These are phyloP conservation scores for Parietaria judaica DNA, from an alignment of 306 rosid species.

Conservation along the genomic window DNA sequence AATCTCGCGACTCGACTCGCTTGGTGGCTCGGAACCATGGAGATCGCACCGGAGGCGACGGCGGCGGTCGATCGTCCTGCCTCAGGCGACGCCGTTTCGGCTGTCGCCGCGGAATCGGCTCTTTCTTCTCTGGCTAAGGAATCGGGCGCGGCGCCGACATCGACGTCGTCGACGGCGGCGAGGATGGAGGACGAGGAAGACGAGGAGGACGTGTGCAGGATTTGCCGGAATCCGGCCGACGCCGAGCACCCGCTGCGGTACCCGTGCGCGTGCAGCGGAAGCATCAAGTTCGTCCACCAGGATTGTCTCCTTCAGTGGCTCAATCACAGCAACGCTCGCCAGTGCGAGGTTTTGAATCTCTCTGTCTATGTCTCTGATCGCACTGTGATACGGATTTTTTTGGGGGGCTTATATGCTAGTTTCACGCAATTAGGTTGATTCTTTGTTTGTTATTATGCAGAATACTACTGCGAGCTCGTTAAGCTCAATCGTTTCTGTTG, in stretches of 20 bases:
- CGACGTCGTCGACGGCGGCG: constrained; percentile 18
- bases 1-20: constrained; percentile 8
- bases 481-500: no score
- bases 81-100: constrained; percentile 21
- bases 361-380: constrained; percentile 6
- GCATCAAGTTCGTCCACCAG: constrained; percentile 94
- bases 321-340: constrained; percentile 99
- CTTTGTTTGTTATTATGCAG: no score
- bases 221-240: constrained; percentile 93
- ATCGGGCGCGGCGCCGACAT: constrained; percentile 6
- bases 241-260: constrained; percentile 80
- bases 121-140: constrained; percentile 11
- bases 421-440: background rate
- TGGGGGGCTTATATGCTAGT: constrained; percentile 10
- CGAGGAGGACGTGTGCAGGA: constrained; percentile 96
- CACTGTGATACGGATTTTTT: background rate
- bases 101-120: constrained; percentile 28
- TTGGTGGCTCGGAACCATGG: constrained; percentile 43
- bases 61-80: constrained; percentile 34
- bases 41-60: constrained; percentile 64
- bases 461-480: no score
- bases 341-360: constrained; percentile 78
- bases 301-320: constrained; percentile 99
- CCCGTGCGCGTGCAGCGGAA: constrained; percentile 98
- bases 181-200: constrained; percentile 80